Percentiles rank a stretch among this genome's conserved stretches.
Evolutionary conservation across 305 asterid genomes (phyloP).

Genomic region (Fraxinus dipetala): DNA sequence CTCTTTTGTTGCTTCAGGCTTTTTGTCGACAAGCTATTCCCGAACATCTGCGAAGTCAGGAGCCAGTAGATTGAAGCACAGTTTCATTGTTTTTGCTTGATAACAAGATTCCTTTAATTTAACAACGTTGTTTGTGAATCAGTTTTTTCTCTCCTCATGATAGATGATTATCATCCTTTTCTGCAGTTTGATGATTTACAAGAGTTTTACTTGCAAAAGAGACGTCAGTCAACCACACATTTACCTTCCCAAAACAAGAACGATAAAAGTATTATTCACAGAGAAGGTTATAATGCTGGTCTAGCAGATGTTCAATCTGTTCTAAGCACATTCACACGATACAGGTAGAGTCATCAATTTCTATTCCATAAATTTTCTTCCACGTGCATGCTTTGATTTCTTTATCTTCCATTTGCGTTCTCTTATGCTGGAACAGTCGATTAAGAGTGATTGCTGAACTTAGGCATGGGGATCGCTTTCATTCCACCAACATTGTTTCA

Average conservation of each 20-base stretch:
- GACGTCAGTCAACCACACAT: constrained; percentile 48
- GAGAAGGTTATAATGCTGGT: constrained; percentile 67
- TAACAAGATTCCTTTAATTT: neutral
- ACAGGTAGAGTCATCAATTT: constrained; percentile 44
- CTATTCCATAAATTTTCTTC: constrained; percentile 18
- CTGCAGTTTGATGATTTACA: constrained; percentile 71
- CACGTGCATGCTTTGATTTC: constrained; percentile 12
- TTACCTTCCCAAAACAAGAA: constrained; percentile 39
- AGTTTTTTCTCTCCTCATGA: neutral
- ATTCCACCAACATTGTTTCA: constrained; percentile 76
- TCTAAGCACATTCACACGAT: constrained; percentile 69
- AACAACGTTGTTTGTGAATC: neutral
- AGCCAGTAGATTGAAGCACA: neutral
- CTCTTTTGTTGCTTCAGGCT: neutral
- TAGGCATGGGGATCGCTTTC: constrained; percentile 73
- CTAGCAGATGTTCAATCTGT: constrained; percentile 74
- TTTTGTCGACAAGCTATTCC: neutral
- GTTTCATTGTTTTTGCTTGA: neutral
- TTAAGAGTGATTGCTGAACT: constrained; percentile 84
- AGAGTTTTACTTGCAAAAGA: constrained; percentile 75
- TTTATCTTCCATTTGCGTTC: constrained; percentile 20
- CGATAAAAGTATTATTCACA: constrained; percentile 30
- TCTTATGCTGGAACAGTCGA: constrained; percentile 51
- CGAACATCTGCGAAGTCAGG: neutral
- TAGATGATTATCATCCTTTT: constrained; percentile 25